Evolutionary conservation across 1,284 basidiomycete species (phyloP).

Genomic region (Takashimella koratensis): DNA sequence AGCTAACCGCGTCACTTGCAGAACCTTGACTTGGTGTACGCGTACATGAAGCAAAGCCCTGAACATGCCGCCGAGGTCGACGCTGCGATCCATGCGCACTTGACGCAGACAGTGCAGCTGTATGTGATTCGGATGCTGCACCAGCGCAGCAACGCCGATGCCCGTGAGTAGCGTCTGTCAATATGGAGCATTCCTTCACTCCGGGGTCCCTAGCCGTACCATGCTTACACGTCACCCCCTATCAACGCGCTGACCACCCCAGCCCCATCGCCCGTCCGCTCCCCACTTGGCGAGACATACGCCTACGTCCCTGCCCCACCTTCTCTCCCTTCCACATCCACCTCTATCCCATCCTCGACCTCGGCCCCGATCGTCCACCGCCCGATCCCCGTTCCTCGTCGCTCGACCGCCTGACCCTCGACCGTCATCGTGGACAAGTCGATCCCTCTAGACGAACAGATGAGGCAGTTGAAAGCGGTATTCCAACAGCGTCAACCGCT

Average conservation of each 20-base stretch:
- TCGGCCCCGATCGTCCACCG: constrained; percentile 6
- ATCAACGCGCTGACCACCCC: not conserved
- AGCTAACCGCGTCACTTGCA: constrained; percentile 56
- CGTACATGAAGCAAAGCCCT: constrained; percentile 88
- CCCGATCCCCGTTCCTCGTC: constrained; percentile 16
- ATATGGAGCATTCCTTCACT: too few species aligned
- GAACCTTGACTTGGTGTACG: constrained; percentile 92
- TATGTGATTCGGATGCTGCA: constrained; percentile 41
- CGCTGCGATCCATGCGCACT: constrained; percentile 43
- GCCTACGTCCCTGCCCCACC: constrained; percentile 16
- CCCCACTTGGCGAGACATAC: constrained; percentile 15
- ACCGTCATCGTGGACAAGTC: constrained; percentile 26
- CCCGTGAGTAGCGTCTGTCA: constrained; percentile 22
- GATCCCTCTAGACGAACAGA: constrained; percentile 37
- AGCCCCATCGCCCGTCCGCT: constrained; percentile 7
- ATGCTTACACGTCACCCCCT: too few species aligned
- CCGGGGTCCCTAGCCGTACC: too few species aligned
- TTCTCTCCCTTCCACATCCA: constrained; percentile 6
- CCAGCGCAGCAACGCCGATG: constrained; percentile 30
- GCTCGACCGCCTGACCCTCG: constrained; percentile 23
- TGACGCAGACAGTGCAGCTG: constrained; percentile 35
- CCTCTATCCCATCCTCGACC: constrained; percentile 12
- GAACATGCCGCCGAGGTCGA: constrained; percentile 81
- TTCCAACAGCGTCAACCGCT: constrained; percentile 14
- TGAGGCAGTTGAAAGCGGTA: constrained; percentile 41